Evolutionary conservation across 768 basidiomycete species (phyloP), one percentile per base, ranked within the genome.

Genomic region (Lactarius quietus): DNA sequence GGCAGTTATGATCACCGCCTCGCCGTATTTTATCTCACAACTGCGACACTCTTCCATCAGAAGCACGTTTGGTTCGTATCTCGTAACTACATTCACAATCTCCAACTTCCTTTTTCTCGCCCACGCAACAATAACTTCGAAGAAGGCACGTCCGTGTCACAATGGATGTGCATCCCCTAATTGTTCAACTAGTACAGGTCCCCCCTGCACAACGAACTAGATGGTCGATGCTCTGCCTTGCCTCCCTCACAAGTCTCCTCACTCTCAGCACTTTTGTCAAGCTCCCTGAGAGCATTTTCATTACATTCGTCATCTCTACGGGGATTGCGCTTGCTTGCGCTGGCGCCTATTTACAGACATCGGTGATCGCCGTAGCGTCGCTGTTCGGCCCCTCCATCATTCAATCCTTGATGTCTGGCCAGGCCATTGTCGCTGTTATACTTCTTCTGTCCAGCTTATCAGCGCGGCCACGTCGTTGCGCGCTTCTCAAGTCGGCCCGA

Each of bases 1-100:
- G n/a, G 26, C 63, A 96, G 94, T 87, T 1, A 78, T 95, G 72
- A 94, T 97, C 29, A 96, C 92, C 36, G 92, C 89, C 0, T 87
- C 87, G 55, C 87, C 93, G 0, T 93, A 88, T 73, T 92, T 96
- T 73, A 73, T 89, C 36, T 84, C 90, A 0, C 81, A 91, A 62
- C 75, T 96, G 41, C 80, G 77, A 12, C 82, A 80, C 23, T 89
- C 91, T 3, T 73, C 84, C 0, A 70, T 89, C 23, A 78, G 81
- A 63, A 73, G 80, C 18, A 82, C 77, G 3, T 80, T 84, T 62
- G 73, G 77, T 33, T 83, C 81, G 6, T 81, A 80, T 61, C 74
- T 84, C 15, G 78, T 78, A 10, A 76, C 77, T 1, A 73, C 78
- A 0, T 83, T 79, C 69, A 93, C 87, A 4, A 76, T 84, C 20